Conservation (phyloP, 2,329 filamentous ascomycete species). For the Cytospora schulzeri region DNA sequence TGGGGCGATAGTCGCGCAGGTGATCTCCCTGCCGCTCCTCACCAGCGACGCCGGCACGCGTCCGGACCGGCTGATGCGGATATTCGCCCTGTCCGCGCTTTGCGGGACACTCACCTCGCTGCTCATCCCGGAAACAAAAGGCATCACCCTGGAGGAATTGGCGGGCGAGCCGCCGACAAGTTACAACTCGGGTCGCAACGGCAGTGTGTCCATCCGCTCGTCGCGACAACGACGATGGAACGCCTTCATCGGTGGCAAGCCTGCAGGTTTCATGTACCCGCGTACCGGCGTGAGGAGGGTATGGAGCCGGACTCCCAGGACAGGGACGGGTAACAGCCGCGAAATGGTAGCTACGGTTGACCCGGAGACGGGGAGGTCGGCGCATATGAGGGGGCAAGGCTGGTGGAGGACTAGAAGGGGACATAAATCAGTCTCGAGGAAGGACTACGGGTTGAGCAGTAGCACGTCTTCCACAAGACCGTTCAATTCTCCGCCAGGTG, state of each 20-base stretch:
- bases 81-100: conserved; percentile 81
- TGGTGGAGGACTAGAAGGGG: conserved; percentile 28
- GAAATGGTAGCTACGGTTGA: conserved; percentile 38
- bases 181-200: conserved; percentile 54
- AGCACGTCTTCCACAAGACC: conserved; percentile 24
- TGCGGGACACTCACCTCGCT: conserved; percentile 68
- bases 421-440: conserved; percentile 25
- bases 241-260: conserved; percentile 52
- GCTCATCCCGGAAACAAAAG: conserved; percentile 77
- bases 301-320: conserved; percentile 36
- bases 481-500: conserved; percentile 30
- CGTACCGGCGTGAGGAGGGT: conserved; percentile 34
- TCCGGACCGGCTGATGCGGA: conserved; percentile 67
- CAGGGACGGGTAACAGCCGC: conserved; percentile 49
- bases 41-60: conserved; percentile 52
- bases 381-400: conserved; percentile 28
- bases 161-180: conserved; percentile 67
- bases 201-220: conserved; percentile 45
- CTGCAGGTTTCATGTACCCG: conserved; percentile 54
- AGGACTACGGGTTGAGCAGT: conserved; percentile 20
- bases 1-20: conserved; percentile 68
- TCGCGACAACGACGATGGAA: conserved; percentile 41
- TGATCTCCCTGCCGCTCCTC: conserved; percentile 64
- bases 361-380: conserved; percentile 21
- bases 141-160: conserved; percentile 71